Evolutionary conservation across 805 yeast species (phyloP), one percentile per base, ranked within the genome.

Genomic region (Metschnikowia henanensis): DNA sequence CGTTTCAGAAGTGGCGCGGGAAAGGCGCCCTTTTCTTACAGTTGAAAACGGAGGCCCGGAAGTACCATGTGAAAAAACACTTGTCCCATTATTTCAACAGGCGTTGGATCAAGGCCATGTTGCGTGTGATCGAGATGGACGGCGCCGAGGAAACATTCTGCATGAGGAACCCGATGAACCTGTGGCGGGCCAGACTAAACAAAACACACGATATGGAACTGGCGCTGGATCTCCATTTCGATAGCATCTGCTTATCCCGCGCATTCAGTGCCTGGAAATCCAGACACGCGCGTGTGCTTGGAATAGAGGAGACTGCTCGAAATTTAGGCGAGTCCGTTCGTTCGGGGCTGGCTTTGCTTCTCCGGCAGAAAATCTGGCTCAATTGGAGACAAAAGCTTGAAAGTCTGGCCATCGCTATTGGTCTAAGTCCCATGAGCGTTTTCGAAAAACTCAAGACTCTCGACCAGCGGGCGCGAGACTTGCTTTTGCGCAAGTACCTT

Each of bases 1-100:
- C 35, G 2, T 50, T 60, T 17, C 35, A 34, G 6, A 26, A 18
- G 1, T 58, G 64, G 64, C 39, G 29, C 16, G 28, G 25, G 15
- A 47, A 46, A 26, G 15, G 13, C 19, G 28, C 37, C 17, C 28
- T 47, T n/a, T 28, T 46, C 10, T 15, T 34, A 4, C 47, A 49
- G 12, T 28, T 58, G 18, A 42, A 42, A n/a, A 10, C 22, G 7
- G 53, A 50, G 30, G 53, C 58, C 1, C 29, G 47, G 4, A 33
- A n/a, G 1, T 57, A 46, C 38, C 43, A 50, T 40, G 39, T 44
- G 18, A 45, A 42, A 16, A 36, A 42, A 25, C 33, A 46, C 8
- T 18, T 52, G 39, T 41, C 49, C n/a, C 47, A 41, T 13, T 21
- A 25, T 8, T 35, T 51, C 28, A 40, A 35, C 13, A 9, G 35